A percentile compares a stretch with the other conserved stretches of the same genome.
phyloP scores from a whole-genome alignment of 2,329 filamentous ascomycete genomes.

The Aspergillus novofumigatus region DNA sequence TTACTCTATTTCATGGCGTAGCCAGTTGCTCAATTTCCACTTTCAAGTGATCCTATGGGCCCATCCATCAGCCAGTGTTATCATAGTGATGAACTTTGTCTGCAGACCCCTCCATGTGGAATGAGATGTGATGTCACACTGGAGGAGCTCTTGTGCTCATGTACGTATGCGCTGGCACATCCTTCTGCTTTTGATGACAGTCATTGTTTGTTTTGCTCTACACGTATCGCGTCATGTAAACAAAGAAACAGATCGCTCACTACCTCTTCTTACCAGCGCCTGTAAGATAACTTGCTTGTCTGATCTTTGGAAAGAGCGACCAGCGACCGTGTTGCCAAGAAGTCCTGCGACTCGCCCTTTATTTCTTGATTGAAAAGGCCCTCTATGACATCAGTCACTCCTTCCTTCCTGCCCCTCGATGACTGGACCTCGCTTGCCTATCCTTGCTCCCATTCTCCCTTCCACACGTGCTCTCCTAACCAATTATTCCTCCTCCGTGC shows the following conservation, averaged over 20 bases:
- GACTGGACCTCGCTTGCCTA: too few species aligned
- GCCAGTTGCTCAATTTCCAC: neutral
- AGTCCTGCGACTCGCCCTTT: conserved; percentile 20
- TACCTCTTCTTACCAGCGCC: conserved; percentile 11
- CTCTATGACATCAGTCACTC: conserved; percentile 15
- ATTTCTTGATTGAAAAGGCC: too few species aligned
- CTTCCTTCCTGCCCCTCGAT: neutral
- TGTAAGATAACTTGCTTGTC: neutral
- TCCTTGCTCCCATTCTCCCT: neutral
- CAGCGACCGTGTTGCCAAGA: neutral
- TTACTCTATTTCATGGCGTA: conserved; percentile 10
- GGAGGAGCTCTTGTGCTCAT: neutral
- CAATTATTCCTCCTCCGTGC: neutral
- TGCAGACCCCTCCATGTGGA: neutral
- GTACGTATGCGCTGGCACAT: conserved; percentile 8
- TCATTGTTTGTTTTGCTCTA: neutral
- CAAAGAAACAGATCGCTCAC: conserved; percentile 4
- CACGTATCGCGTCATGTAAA: conserved; percentile 1
- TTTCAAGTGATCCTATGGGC: conserved; percentile 1
- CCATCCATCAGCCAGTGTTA: conserved; percentile 5
- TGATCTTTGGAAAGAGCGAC: too few species aligned
- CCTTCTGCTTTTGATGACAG: neutral
- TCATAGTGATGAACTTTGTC: conserved; percentile 7
- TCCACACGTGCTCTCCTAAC: neutral
- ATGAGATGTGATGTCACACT: neutral